A percentile compares a stretch with the other conserved stretches of the same genome.
Evolutionary conservation across 2,329 filamentous ascomycete species (phyloP).

Genomic region (Ceratocystis ficicola): DNA sequence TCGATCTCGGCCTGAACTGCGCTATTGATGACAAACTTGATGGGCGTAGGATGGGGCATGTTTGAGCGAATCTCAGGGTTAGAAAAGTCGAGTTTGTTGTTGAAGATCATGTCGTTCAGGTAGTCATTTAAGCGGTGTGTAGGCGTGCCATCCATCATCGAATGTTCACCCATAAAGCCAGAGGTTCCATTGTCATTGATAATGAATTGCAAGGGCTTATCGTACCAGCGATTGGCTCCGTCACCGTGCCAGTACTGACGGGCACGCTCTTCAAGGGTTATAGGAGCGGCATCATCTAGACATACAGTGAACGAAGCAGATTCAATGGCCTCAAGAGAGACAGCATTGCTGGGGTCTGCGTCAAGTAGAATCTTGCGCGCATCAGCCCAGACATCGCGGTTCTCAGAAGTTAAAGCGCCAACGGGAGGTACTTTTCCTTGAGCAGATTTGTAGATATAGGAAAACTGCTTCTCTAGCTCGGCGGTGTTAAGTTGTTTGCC

Average conservation of each 20-base stretch:
- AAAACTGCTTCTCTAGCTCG: constrained; percentile 85
- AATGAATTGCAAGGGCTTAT: constrained; percentile 97
- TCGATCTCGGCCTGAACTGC: constrained; percentile 67
- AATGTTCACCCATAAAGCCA: constrained; percentile 97
- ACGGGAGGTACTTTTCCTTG: constrained; percentile 56
- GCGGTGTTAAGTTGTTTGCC: constrained; percentile 77
- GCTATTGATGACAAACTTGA: constrained; percentile 67
- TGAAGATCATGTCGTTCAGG: constrained; percentile 80
- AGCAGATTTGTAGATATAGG: constrained; percentile 65
- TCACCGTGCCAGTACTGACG: constrained; percentile 98
- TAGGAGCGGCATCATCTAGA: constrained; percentile 78
- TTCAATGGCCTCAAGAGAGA: constrained; percentile 69
- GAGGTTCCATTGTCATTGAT: constrained; percentile 95
- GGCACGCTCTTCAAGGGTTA: constrained; percentile 90
- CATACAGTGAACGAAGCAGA: constrained; percentile 83
- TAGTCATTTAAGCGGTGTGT: constrained; percentile 96
- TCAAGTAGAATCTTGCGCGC: constrained; percentile 64
- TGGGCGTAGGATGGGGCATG: constrained; percentile 64
- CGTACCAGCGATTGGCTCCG: constrained; percentile 88
- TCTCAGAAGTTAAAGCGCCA: constrained; percentile 77
- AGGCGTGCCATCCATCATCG: constrained; percentile 99
- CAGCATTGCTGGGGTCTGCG: constrained; percentile 66
- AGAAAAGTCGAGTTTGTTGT: constrained; percentile 85
- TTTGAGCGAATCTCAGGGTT: constrained; percentile 65
- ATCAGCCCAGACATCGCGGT: constrained; percentile 86